Evolutionary conservation across 768 basidiomycete species (phyloP).

Genomic region (Zangia roseola): DNA sequence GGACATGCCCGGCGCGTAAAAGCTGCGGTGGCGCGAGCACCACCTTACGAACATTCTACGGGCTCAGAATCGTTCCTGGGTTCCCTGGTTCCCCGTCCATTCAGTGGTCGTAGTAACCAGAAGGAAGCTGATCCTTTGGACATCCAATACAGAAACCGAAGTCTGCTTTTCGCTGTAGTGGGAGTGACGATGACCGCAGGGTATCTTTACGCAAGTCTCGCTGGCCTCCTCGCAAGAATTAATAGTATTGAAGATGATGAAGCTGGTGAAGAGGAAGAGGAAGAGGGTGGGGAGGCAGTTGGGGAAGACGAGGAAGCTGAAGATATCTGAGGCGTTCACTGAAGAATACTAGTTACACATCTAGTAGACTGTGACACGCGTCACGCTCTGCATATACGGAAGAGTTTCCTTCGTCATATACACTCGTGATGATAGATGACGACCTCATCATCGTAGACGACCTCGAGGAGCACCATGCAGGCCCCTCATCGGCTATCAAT

Average conservation of each 20-base stretch:
- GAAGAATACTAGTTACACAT: constrained; percentile 14
- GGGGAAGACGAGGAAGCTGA: no score
- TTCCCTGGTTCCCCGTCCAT: constrained; percentile 39
- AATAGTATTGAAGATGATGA: background rate
- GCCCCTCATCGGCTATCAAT: constrained; percentile 35
- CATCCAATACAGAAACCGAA: constrained; percentile 44
- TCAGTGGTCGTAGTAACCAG: constrained; percentile 12
- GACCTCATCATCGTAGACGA: constrained; percentile 65
- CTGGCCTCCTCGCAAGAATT: constrained; percentile 2
- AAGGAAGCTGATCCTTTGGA: constrained; percentile 39
- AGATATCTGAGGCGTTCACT: background rate
- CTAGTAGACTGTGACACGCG: constrained; percentile 12
- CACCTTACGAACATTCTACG: constrained; percentile 20
- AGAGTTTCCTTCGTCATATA: background rate
- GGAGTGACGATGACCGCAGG: constrained; percentile 43
- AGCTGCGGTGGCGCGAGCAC: constrained; percentile 29
- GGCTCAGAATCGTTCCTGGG: constrained; percentile 27
- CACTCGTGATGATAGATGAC: constrained; percentile 45
- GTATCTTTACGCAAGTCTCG: constrained; percentile 28
- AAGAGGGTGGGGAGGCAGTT: constrained; percentile 7
- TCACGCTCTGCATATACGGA: constrained; percentile 6
- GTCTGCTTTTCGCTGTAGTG: constrained; percentile 53
- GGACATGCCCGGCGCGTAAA: constrained; percentile 57
- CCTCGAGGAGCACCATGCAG: constrained; percentile 42
- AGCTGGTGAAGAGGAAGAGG: background rate